Base-by-base conservation (phyloP, 805 yeast genomes). In the Saccharomycopsis oosterbeekiorum region DNA sequence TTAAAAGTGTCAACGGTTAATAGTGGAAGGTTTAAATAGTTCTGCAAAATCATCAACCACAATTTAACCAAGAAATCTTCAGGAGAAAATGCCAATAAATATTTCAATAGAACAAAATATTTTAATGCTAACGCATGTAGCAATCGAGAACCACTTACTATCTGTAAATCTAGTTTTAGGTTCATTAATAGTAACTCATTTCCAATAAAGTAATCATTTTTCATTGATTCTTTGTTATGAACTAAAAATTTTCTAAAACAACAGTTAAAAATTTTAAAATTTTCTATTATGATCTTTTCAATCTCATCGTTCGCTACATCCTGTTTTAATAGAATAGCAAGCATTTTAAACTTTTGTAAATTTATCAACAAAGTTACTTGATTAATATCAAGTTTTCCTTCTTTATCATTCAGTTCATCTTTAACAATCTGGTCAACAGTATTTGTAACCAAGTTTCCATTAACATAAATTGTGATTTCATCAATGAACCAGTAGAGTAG, bases 151-250 rank as follows among this genome's bases (percentile, higher is more conserved):
- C 12, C 15, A 2, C 10, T 2, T 6, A 21, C 21, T 26, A 15
- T 24, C 21, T 47, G 53, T 12, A 60, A 17, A n/a, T 59, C 62
- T 1, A 72, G 71, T 68, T 79, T 72, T 0, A 84, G 77, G 1
- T 85, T 80, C 56, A 85, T 71, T 5, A 90, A 69, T 10, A 88
- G 70, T 56, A 88, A 79, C 60, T 85, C 89, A 63, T 86, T 84
- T 6, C 87, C 88, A 1, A 83, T 70, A 64, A 85, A 86, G 69
- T 86, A 87, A 69, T 91, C 97, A 50, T 36, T 61, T 17, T 29
- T 47, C 56, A 76, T 74, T 68, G 51, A 14, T 19, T 56, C 59
- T 36, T 56, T 47, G 17, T 82, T 81, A 5, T 65, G 65, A 34
- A 68, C 56, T 56, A 79, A 71, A 42, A 76, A 69, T 17, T 67